Conservation (phyloP, 352 stramenopile species). For the Elongisporangium prolatum region DNA sequence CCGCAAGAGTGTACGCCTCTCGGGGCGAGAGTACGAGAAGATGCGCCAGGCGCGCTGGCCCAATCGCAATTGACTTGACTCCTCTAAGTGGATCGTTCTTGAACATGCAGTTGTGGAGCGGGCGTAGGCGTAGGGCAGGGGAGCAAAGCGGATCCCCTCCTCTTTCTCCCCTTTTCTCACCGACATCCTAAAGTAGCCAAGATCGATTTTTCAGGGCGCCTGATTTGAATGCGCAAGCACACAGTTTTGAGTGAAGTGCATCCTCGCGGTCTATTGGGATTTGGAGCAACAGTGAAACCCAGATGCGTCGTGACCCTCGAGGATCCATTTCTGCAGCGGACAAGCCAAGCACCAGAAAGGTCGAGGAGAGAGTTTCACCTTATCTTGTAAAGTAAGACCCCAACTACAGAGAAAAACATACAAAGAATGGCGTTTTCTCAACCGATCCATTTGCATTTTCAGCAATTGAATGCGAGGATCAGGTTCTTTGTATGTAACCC, state of each 20-base stretch:
- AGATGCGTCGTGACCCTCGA: not conserved
- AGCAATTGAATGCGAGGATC: not conserved
- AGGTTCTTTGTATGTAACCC: not conserved
- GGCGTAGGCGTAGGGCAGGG: not conserved
- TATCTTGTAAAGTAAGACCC: not conserved
- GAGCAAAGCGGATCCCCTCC: not conserved
- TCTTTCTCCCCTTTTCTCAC: not conserved
- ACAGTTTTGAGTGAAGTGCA: not conserved
- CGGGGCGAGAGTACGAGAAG: not conserved
- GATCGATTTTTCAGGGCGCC: not conserved
- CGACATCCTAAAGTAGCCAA: not conserved
- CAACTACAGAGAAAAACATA: not conserved
- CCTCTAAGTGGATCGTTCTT: not conserved
- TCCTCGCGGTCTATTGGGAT: not conserved
- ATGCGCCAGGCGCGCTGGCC: not conserved
- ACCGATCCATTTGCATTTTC: not conserved
- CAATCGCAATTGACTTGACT: not conserved
- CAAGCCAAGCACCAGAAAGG: not conserved
- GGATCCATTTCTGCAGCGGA: not conserved
- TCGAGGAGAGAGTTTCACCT: not conserved
- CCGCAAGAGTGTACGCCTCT: not conserved
- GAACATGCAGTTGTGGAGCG: not conserved
- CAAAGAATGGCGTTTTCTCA: not conserved
- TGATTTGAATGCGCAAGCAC: not conserved
- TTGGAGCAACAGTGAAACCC: not conserved